Conservation (phyloP, 768 basidiomycete species). For the Phlebiopsis gigantea region DNA sequence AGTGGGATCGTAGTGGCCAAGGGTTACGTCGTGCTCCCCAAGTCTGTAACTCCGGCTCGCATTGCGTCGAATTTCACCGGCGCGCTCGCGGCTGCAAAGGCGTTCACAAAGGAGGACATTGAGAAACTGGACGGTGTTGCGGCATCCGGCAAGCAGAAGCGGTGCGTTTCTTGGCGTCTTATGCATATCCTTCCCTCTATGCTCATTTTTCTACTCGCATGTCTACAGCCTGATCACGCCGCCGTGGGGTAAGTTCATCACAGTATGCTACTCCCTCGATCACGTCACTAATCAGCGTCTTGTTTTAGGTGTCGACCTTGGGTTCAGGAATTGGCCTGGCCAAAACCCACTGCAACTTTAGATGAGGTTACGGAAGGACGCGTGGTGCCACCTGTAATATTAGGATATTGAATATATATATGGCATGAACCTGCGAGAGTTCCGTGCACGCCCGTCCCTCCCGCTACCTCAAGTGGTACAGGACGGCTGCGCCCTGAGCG, state of each 20-base stretch:
- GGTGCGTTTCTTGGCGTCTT: slow-evolving; percentile 27
- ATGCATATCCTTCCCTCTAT: not conserved
- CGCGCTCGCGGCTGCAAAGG: slow-evolving; percentile 38
- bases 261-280: slow-evolving; percentile 15
- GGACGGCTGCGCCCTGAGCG: no score
- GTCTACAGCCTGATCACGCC: slow-evolving; percentile 43
- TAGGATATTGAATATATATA: not conserved
- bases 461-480: no score
- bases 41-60: slow-evolving; percentile 69
- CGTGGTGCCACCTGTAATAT: not conserved
- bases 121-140: slow-evolving; percentile 51
- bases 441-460: no score
- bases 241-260: slow-evolving; percentile 54
- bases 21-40: slow-evolving; percentile 63
- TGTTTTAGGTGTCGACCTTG: slow-evolving; percentile 52
- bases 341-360: slow-evolving; percentile 8
- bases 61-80: slow-evolving; percentile 58
- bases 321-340: slow-evolving; percentile 60
- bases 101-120: slow-evolving; percentile 47
- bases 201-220: not conserved
- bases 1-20: slow-evolving; percentile 43
- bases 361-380: not conserved
- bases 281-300: not conserved
- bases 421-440: not conserved
- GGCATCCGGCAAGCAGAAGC: slow-evolving; percentile 58